These are phyloP conservation scores for Talaromyces sp. DNA, from an alignment of 2,329 filamentous ascomycete genomes.

Conservation along the genomic window DNA sequence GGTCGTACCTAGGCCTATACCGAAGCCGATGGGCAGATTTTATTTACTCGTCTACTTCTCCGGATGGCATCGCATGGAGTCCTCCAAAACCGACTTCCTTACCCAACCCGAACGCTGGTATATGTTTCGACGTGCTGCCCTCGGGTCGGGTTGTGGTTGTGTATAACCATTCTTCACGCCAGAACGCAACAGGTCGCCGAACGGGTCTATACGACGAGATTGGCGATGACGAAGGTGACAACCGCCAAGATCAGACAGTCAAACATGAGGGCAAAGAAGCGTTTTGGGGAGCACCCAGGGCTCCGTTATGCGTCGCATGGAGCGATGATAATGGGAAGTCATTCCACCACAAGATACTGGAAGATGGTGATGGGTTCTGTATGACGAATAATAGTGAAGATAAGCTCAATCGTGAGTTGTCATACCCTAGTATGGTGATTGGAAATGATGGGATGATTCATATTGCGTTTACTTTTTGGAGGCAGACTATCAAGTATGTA, in stretches of 20 bases:
- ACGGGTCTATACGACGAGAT: conserved; percentile 50
- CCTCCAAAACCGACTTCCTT: conserved; percentile 36
- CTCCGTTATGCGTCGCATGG: conserved; percentile 28
- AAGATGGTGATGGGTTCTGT: conserved; percentile 49
- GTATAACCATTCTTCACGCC: conserved; percentile 43
- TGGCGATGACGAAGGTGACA: conserved; percentile 40
- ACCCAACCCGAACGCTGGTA: conserved; percentile 49
- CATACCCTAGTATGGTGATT: conserved; percentile 46
- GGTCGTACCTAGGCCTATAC: conserved; percentile 40
- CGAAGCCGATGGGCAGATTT: conserved; percentile 49
- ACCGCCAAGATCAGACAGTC: conserved; percentile 39
- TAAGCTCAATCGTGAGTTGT: conserved; percentile 46
- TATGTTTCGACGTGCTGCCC: conserved; percentile 40
- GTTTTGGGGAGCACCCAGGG: conserved; percentile 46
- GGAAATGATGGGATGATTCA: conserved; percentile 31
- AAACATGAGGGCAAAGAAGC: conserved; percentile 39
- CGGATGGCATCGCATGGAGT: conserved; percentile 42
- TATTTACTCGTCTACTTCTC: conserved; percentile 44
- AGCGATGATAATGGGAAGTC: conserved; percentile 38
- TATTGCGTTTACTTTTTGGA: conserved; percentile 46
- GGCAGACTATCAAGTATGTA: conserved; percentile 46
- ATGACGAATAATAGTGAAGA: conserved; percentile 48
- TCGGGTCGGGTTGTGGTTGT: conserved; percentile 40
- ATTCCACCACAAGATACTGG: conserved; percentile 42
- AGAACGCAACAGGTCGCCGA: conserved; percentile 34